Percentiles rank a stretch among this genome's conserved stretches.
Conservation (phyloP, 2,329 filamentous ascomycete species). For the Hymenoscyphus fraxineus region DNA sequence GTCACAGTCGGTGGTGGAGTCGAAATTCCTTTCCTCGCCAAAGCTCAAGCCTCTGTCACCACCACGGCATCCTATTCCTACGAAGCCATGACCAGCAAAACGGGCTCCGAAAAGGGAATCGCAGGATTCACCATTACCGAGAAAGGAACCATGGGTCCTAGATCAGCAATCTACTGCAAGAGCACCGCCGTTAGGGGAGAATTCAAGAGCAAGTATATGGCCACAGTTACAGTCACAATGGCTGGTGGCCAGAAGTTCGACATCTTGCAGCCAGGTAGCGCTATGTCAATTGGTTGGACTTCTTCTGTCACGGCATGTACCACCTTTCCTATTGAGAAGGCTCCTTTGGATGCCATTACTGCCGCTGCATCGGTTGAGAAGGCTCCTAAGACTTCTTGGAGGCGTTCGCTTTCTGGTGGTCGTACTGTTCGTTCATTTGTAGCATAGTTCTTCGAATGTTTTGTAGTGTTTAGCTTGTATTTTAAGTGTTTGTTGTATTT, state of each 20-base stretch:
- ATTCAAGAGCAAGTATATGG: not conserved
- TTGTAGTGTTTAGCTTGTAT: not conserved
- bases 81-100: not conserved
- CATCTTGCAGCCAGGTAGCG: not conserved
- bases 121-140: not conserved
- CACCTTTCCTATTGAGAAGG: not conserved
- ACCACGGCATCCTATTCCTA: not conserved
- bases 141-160: not conserved
- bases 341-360: not conserved
- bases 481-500: no score
- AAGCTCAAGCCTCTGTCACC: not conserved
- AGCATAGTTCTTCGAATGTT: not conserved
- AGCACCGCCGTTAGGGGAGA: not conserved
- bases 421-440: not conserved
- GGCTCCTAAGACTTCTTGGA: not conserved
- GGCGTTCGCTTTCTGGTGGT: not conserved
- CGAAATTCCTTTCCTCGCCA: not conserved
- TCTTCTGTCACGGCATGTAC: not conserved
- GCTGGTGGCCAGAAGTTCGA: not conserved
- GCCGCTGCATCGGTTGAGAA: not conserved
- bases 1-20: not conserved
- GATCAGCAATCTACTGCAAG: not conserved
- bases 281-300: not conserved
- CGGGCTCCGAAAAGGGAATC: not conserved
- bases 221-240: not conserved